Base-by-base conservation (phyloP, 1,284 basidiomycete genomes). In the Trametes hirsuta region DNA sequence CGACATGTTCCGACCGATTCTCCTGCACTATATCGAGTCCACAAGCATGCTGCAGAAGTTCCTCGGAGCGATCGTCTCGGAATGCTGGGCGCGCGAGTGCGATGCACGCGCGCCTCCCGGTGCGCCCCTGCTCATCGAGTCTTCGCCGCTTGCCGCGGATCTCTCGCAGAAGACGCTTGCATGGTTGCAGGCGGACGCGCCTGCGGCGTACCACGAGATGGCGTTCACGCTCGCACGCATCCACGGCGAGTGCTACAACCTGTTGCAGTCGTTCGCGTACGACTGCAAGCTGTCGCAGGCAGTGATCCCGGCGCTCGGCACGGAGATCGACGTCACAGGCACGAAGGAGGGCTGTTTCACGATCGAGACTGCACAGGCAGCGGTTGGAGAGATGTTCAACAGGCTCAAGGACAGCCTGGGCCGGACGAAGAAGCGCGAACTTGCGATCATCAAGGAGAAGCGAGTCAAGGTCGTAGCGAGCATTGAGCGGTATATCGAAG, bases 191-290 rank as follows among this genome's bases (percentile, higher is more conserved):
- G 83, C 80, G 25, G 80, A 83, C 2, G 85, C 91, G 2, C 93
- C 93, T 3, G 75, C 86, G 0, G 90, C 93, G 1, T 98, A 98
- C 73, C 88, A 94, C 74, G 97, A 99, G 76, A 95, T 97, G 93
- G 85, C 87, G 1, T 84, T 91, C 59, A 83, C 90, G 45, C 86
- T 98, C 24, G 83, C 84, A 53, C 88, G 93, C 25, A 90, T 97
- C 56, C 88, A 94, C 66, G 75, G 79, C 35, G 95, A 98, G 67
- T 96, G 93, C 66, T 84, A 84, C 66, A 83, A 86, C 3, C 84
- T 98, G 18, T 83, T 97, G 46, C 86, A 87, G 56, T 85, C 90
- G 25, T 97, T 98, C 76, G 81, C 83, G 12, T 80, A 84, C 34
- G 94, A 97, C 62, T 97, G 92, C 78, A 96, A 95, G 75, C 79